Base-by-base conservation (phyloP, 192 early-diverging fungal species). In the Irineochytrium annulatum region DNA sequence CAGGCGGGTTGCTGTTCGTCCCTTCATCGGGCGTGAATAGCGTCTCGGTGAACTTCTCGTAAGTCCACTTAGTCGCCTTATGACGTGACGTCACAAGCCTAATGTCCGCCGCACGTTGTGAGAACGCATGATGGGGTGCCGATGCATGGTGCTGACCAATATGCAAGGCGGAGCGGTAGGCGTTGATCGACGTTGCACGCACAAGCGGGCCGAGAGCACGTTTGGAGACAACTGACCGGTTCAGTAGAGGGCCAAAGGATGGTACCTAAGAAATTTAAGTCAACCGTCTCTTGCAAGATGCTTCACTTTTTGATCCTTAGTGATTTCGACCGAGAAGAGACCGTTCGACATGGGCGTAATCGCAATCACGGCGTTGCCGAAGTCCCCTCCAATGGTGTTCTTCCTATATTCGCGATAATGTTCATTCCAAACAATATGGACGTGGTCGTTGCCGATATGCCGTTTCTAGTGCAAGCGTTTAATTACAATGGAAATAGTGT, bases 401-500 rank as follows among this genome's bases (percentile, higher is more conserved):
- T 83, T 80, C 29, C 87, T 76, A 67, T 96, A 99, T 31, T 91
- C 87, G 59, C 90, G 80, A 34, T 79, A 73, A 54, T 95, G 90
- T 66, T 99, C 96, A 66, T 95, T 97, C 93, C 93, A 99, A 8
- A 99, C 79, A 46, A 99, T 92, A 60, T 99, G 96, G 4, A 99
- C 91, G 67, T 97, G 94, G 62, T 99, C 94, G 66, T 99, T 99
- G 28, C 96, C 96, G 69, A 99, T 90, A 60, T 99, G 96, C 13
- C 96, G 87, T 86, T 98, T 98, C 90, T 92, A 63, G 29, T 24
- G 1, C 41, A 65, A 24, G 11, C 1, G 20, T 17, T 31, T 39
- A 32, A 34, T 32, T 37, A 54, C 35, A n/a, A n/a, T n/a, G n/a
- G 17, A 27, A 55, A 28, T 17, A 48, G 26, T 31, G 39, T 26